A percentile compares a stretch with the other conserved stretches of the same genome.
Conservation (phyloP, 306 rosid species). For the Prunus padus region DNA sequence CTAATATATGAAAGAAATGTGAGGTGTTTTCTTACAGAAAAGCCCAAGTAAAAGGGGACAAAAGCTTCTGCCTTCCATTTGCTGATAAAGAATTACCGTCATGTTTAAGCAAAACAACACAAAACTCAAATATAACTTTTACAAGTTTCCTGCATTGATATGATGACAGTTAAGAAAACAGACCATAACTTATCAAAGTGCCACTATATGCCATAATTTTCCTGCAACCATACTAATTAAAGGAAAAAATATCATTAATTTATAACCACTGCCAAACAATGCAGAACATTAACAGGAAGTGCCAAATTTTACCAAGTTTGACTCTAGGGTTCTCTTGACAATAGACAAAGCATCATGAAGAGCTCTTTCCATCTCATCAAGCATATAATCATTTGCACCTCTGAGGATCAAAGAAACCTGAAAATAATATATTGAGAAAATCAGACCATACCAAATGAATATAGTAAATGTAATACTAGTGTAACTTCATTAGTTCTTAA, state of each 20-base stretch:
- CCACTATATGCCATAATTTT: neutral
- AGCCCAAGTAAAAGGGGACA: neutral
- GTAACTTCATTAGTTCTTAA: neutral
- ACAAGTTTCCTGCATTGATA: too few species aligned
- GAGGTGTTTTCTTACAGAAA: neutral
- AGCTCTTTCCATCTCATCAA: slow-evolving; percentile 98
- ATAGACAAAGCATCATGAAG: slow-evolving; percentile 87
- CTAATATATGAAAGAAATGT: neutral
- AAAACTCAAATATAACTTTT: neutral
- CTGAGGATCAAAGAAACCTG: slow-evolving; percentile 84
- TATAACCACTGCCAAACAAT: neutral
- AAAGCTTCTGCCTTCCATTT: neutral
- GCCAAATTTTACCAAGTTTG: slow-evolving; percentile 62
- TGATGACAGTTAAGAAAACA: too few species aligned
- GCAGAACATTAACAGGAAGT: neutral
- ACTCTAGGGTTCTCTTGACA: slow-evolving; percentile 95
- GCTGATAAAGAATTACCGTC: neutral
- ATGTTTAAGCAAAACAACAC: neutral
- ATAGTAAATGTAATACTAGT: neutral
- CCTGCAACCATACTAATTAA: neutral
- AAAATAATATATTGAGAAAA: slow-evolving; percentile 14
- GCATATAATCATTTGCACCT: slow-evolving; percentile 99
- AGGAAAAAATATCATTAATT: neutral
- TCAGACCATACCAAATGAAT: neutral
- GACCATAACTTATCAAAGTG: too few species aligned